phyloP scores from a whole-genome alignment of 805 yeast genomes.

The Wickerhamiella hasegawae region DNA sequence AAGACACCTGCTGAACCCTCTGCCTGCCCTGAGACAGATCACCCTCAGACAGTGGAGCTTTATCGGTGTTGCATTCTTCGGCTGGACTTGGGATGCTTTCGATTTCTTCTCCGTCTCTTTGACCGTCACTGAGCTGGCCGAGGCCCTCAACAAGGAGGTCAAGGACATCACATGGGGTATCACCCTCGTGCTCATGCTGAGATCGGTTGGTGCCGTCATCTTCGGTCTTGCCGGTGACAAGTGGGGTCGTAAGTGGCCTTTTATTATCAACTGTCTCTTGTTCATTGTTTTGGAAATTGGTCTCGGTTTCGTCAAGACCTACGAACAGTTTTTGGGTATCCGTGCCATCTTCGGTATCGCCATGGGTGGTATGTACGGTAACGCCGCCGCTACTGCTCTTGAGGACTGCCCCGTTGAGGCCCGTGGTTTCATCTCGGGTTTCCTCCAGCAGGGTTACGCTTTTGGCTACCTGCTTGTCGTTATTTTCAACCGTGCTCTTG shows the following conservation, averaged over 20 bases:
- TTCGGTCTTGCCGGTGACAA: conserved; percentile 49
- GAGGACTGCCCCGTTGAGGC: conserved; percentile 47
- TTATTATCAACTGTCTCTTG: conserved; percentile 33
- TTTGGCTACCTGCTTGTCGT: conserved; percentile 53
- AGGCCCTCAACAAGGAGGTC: conserved; percentile 28
- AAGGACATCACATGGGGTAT: conserved; percentile 55
- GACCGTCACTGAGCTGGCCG: conserved; percentile 36
- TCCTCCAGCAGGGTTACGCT: conserved; percentile 71
- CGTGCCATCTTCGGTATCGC: conserved; percentile 52
- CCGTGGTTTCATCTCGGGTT: conserved; percentile 46
- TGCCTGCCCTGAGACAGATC: conserved; percentile 37
- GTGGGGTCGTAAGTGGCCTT: conserved; percentile 56
- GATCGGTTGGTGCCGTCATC: conserved; percentile 53
- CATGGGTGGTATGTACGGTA: conserved; percentile 60
- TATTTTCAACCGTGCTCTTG: conserved; percentile 46
- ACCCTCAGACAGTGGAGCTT: conserved; percentile 42
- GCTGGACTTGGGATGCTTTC: conserved; percentile 62
- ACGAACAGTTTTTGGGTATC: conserved; percentile 39
- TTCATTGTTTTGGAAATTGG: conserved; percentile 46
- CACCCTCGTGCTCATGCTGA: conserved; percentile 52
- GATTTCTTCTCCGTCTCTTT: conserved; percentile 53
- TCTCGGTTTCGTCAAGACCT: conserved; percentile 48
- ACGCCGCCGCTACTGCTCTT: conserved; percentile 48
- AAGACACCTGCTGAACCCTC: conserved; percentile 35
- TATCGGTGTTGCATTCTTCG: conserved; percentile 41